phyloP scores from a whole-genome alignment of 768 basidiomycete species.

The Podaxis sp. region DNA sequence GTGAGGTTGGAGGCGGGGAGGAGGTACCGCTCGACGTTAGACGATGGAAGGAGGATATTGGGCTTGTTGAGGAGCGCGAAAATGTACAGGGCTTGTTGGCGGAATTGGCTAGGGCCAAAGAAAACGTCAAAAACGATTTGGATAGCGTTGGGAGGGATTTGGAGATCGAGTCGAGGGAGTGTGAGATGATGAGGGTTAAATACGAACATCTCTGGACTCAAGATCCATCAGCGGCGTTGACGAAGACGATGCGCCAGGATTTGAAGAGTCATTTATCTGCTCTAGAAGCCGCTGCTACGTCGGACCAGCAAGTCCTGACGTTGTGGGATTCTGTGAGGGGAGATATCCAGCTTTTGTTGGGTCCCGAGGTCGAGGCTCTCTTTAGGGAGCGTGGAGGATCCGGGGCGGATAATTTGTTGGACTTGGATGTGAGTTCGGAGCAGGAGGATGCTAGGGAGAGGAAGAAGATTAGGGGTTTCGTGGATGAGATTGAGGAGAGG shows the following conservation, averaged over 20 bases:
- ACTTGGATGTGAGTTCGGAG: constrained; percentile 68
- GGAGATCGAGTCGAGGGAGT: constrained; percentile 82
- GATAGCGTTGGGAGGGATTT: constrained; percentile 64
- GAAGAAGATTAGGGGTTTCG: constrained; percentile 61
- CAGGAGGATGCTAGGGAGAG: constrained; percentile 67
- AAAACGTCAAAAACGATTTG: constrained; percentile 57
- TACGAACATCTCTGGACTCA: constrained; percentile 89
- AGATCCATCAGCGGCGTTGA: constrained; percentile 72
- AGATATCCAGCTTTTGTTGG: constrained; percentile 65
- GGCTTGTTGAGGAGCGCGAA: constrained; percentile 65
- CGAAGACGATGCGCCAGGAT: constrained; percentile 72
- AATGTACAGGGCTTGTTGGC: constrained; percentile 62
- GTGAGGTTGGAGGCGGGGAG: constrained; percentile 58
- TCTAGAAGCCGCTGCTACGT: constrained; percentile 73
- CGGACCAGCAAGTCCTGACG: constrained; percentile 71
- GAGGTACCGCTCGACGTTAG: constrained; percentile 72
- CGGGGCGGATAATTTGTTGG: constrained; percentile 45
- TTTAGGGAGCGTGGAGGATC: constrained; percentile 51
- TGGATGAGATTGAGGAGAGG: constrained; percentile 76
- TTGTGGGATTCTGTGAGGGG: constrained; percentile 71
- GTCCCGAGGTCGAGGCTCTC: constrained; percentile 59
- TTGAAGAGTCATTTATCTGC: constrained; percentile 63
- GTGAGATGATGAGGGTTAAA: constrained; percentile 85
- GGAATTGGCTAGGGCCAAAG: constrained; percentile 60
- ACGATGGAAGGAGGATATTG: constrained; percentile 75